A percentile compares a stretch with the other conserved stretches of the same genome.
Evolutionary conservation across 805 yeast species (phyloP).

Genomic region (Cephaloascus fragrans): DNA sequence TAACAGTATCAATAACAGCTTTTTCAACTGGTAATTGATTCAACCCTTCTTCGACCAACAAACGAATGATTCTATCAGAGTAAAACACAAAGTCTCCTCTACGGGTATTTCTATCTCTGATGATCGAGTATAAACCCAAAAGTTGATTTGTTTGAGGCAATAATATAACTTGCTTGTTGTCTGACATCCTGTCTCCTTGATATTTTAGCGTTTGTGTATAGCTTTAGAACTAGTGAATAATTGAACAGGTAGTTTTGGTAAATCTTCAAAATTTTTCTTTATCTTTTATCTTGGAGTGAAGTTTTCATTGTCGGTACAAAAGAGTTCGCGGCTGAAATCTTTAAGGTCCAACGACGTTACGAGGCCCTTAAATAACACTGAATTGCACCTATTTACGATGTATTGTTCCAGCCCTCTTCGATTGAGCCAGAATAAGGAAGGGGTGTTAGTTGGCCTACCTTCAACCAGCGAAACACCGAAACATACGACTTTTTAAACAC

Average conservation of each 20-base stretch:
- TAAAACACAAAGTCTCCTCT: constrained; percentile 94
- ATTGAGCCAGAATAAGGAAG: too few species aligned
- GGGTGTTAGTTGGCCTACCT: too few species aligned
- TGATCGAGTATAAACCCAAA: constrained; percentile 78
- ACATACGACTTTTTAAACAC: too few species aligned
- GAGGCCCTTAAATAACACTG: too few species aligned
- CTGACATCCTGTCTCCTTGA: neutral
- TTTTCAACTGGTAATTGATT: constrained; percentile 87
- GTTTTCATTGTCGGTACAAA: neutral
- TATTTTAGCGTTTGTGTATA: too few species aligned
- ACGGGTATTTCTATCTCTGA: constrained; percentile 70
- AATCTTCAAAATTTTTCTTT: too few species aligned
- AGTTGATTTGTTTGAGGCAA: constrained; percentile 88
- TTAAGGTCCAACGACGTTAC: too few species aligned
- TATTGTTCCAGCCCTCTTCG: neutral
- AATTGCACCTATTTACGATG: too few species aligned
- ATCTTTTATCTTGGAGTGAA: neutral
- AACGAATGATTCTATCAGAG: constrained; percentile 87
- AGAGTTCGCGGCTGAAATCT: neutral
- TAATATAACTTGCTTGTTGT: constrained; percentile 45
- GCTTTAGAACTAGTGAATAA: too few species aligned
- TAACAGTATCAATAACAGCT: constrained; percentile 61
- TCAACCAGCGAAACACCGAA: too few species aligned
- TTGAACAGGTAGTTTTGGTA: too few species aligned
- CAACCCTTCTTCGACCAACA: constrained; percentile 91